These are phyloP conservation scores for Beauveria brongniartii DNA, from an alignment of 2,329 filamentous ascomycete species.

Conservation along the genomic window DNA sequence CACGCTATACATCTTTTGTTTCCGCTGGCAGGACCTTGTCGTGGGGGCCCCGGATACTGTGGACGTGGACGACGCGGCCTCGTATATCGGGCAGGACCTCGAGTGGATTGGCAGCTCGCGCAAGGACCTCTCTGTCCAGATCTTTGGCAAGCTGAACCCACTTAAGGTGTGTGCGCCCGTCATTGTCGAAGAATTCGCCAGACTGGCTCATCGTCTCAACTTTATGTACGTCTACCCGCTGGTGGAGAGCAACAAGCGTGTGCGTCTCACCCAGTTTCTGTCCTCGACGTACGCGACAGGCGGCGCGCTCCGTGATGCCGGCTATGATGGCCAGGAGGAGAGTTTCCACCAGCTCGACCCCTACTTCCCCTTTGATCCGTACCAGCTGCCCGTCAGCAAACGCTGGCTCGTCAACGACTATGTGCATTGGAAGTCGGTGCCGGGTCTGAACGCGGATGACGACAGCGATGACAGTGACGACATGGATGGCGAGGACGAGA, in stretches of 20 bases:
- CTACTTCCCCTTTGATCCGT: slow-evolving; percentile 97
- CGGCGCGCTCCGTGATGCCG: slow-evolving; percentile 43
- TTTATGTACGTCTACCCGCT: slow-evolving; percentile 86
- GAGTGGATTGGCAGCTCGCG: slow-evolving; percentile 70
- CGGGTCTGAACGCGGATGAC: slow-evolving; percentile 55
- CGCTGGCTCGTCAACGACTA: slow-evolving; percentile 84
- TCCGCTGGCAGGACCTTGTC: slow-evolving; percentile 89
- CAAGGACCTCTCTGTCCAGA: slow-evolving; percentile 65
- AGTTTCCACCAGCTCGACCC: slow-evolving; percentile 80
- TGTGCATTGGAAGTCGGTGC: slow-evolving; percentile 68
- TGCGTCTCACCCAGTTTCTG: slow-evolving; percentile 67
- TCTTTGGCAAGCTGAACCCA: slow-evolving; percentile 85
- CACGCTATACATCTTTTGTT: slow-evolving; percentile 91
- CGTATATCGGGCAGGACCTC: slow-evolving; percentile 62
- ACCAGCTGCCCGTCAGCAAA: slow-evolving; percentile 79
- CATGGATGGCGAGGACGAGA: slow-evolving; percentile 38
- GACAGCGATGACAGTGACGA: slow-evolving; percentile 47
- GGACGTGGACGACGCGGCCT: slow-evolving; percentile 53
- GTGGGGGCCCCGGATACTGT: slow-evolving; percentile 50
- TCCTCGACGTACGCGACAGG: slow-evolving; percentile 48
- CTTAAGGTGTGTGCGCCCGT: slow-evolving; percentile 87
- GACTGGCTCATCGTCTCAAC: slow-evolving; percentile 73
- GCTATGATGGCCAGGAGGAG: slow-evolving; percentile 52
- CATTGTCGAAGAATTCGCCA: slow-evolving; percentile 88
- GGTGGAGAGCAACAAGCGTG: slow-evolving; percentile 85